A percentile compares a stretch with the other conserved stretches of the same genome.
Evolutionary conservation across 2,329 filamentous ascomycete genomes (phyloP).

Genomic region (Fusarium ramigenum): DNA sequence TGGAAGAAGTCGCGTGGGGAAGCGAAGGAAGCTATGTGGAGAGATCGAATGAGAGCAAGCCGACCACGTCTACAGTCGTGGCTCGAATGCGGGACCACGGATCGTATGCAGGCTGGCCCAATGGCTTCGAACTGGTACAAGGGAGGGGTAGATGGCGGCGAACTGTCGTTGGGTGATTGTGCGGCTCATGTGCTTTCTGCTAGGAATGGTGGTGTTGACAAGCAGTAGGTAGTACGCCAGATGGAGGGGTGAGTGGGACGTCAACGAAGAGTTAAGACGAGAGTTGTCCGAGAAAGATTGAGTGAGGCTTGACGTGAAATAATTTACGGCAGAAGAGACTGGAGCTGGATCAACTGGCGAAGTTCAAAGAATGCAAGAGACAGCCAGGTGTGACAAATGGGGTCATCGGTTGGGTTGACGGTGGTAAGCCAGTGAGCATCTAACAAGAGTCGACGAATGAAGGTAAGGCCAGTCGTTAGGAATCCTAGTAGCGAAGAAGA

Average conservation of each 20-base stretch:
- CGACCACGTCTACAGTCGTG: constrained; percentile 50
- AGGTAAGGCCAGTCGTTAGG: constrained; percentile 23
- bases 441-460: constrained; percentile 38
- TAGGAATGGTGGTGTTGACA: constrained; percentile 42
- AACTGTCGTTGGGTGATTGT: constrained; percentile 44
- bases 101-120: constrained; percentile 51
- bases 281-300: constrained; percentile 28
- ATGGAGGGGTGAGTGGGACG: constrained; percentile 41
- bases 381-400: constrained; percentile 30
- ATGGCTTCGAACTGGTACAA: constrained; percentile 46
- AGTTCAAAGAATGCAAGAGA: constrained; percentile 34
- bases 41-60: constrained; percentile 48
- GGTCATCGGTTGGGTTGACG: constrained; percentile 32
- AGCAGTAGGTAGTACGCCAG: constrained; percentile 35
- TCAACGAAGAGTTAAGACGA: constrained; percentile 25
- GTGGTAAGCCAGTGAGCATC: constrained; percentile 35
- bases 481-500: constrained; percentile 25
- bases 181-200: constrained; percentile 41
- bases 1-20: constrained; percentile 50
- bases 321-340: not conserved
- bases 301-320: constrained; percentile 3
- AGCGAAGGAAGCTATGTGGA: constrained; percentile 45
- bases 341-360: constrained; percentile 19
- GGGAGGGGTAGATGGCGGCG: constrained; percentile 42
- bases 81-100: constrained; percentile 52